Evolutionary conservation across 805 yeast genomes (phyloP).

Genomic region (Clavispora vitiphila): DNA sequence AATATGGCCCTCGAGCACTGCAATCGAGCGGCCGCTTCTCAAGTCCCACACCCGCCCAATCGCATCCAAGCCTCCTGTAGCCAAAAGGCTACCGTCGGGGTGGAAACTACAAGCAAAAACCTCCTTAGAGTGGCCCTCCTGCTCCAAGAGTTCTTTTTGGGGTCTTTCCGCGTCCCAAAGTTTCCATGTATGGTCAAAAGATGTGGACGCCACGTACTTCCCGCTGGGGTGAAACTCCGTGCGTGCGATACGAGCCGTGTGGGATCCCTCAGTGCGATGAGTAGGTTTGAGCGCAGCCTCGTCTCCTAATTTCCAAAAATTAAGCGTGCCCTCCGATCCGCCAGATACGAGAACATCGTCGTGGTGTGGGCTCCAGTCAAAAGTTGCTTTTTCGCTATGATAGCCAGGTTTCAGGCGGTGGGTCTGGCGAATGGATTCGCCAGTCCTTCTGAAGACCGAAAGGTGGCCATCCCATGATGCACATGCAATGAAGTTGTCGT

Average conservation of each 20-base stretch:
- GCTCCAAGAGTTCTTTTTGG: conserved; percentile 46
- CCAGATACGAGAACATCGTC: conserved; percentile 24
- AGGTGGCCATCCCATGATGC: conserved; percentile 86
- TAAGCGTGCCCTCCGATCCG: conserved; percentile 34
- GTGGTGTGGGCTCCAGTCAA: conserved; percentile 55
- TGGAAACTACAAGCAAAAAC: conserved; percentile 61
- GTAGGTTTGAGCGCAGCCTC: conserved; percentile 11
- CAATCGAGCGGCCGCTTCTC: conserved; percentile 64
- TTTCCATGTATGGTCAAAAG: conserved; percentile 84
- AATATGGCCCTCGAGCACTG: conserved; percentile 61
- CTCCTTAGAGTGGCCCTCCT: conserved; percentile 83
- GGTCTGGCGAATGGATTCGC: conserved; percentile 20
- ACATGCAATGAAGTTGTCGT: conserved; percentile 42
- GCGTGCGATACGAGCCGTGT: conserved; percentile 51
- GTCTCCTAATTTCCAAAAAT: conserved; percentile 22
- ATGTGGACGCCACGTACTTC: conserved; percentile 56
- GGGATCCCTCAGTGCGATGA: conserved; percentile 22
- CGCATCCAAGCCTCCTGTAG: conserved; percentile 77
- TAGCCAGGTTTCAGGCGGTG: conserved; percentile 27
- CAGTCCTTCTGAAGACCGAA: conserved; percentile 33
- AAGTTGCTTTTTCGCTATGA: conserved; percentile 62
- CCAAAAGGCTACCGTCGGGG: conserved; percentile 70
- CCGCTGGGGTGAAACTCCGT: conserved; percentile 65
- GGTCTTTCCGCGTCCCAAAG: conserved; percentile 66
- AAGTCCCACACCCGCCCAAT: conserved; percentile 79